A percentile compares a stretch with the other conserved stretches of the same genome.
phyloP scores from a whole-genome alignment of 169 alveolate species.

The Babesia sp. region DNA sequence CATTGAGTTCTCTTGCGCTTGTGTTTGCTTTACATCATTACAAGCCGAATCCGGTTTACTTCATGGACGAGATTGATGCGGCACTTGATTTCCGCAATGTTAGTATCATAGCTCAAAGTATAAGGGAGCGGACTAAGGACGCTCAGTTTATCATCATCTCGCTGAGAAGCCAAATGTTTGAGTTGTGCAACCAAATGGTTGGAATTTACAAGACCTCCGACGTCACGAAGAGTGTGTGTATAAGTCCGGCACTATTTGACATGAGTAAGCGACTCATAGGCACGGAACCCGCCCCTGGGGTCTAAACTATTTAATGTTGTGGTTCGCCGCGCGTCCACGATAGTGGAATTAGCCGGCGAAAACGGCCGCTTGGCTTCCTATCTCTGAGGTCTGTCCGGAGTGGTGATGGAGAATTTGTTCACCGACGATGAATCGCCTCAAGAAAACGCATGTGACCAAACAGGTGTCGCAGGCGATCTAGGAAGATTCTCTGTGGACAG shows the following conservation, averaged over 20 bases:
- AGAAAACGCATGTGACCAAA: neutral
- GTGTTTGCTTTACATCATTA: constrained; percentile 98
- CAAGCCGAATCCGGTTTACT: constrained; percentile 97
- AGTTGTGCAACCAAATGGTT: constrained; percentile 89
- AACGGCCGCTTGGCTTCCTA: neutral
- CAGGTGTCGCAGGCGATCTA: neutral
- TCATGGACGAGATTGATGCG: constrained; percentile 99
- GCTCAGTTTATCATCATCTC: constrained; percentile 97
- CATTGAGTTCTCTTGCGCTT: constrained; percentile 93
- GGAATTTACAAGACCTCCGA: constrained; percentile 92
- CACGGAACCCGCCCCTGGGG: neutral
- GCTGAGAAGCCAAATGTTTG: constrained; percentile 95
- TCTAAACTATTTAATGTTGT: neutral
- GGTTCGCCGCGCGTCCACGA: neutral
- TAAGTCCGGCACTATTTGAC: constrained; percentile 73
- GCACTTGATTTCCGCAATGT: constrained; percentile 98
- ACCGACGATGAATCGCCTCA: neutral
- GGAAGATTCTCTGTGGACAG: neutral
- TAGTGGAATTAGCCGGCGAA: neutral
- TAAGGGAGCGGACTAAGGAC: constrained; percentile 91
- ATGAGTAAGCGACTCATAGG: constrained; percentile 12
- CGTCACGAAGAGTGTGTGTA: constrained; percentile 86
- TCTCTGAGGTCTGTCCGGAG: neutral
- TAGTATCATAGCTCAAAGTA: constrained; percentile 87
- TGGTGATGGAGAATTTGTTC: constrained; percentile 24